Percentiles rank a stretch among this genome's conserved stretches.
Conservation (phyloP, 1,284 basidiomycete genomes). For the Apiotrichum mycotoxinovorans region DNA sequence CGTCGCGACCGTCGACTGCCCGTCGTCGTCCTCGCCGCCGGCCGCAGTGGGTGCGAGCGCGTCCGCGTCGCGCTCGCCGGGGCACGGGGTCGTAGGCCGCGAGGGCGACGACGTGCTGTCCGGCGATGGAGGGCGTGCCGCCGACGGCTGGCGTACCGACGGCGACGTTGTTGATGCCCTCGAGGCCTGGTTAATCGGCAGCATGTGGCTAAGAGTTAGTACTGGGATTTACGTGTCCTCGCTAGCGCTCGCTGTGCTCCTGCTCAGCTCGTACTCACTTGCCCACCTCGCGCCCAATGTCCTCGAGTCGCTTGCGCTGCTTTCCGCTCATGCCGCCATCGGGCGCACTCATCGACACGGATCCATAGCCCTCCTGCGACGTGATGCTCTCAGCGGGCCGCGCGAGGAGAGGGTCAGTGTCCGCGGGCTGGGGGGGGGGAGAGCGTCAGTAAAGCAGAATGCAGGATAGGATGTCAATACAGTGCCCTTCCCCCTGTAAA, state of each 20-base stretch:
- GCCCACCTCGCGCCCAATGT: slow-evolving; percentile 21
- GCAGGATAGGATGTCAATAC: too few relatives aligned
- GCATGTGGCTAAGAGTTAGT: slow-evolving; percentile 15
- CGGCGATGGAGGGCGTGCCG: slow-evolving; percentile 8
- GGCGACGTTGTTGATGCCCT: slow-evolving; percentile 10
- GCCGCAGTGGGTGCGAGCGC: background rate
- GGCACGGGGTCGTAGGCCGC: slow-evolving; percentile 12
- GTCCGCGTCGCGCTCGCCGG: background rate
- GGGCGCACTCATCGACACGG: slow-evolving; percentile 8
- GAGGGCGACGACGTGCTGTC: slow-evolving; percentile 6
- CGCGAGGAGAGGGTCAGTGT: slow-evolving; percentile 16
- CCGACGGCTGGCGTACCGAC: background rate
- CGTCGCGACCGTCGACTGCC: background rate
- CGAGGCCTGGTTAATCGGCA: slow-evolving; percentile 18
- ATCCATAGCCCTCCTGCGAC: slow-evolving; percentile 16
- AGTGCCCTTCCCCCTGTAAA: too few relatives aligned
- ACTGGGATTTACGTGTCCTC: slow-evolving; percentile 5
- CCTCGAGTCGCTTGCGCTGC: slow-evolving; percentile 13
- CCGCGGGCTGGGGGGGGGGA: slow-evolving; percentile 1
- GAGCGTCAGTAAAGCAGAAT: background rate
- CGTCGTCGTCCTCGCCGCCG: slow-evolving; percentile 4
- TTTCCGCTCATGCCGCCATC: slow-evolving; percentile 12
- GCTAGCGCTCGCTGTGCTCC: too few relatives aligned
- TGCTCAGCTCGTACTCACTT: slow-evolving; percentile 9
- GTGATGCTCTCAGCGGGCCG: slow-evolving; percentile 13